Conservation (phyloP, 331 rosid species). For the Dryas integrifolia region DNA sequence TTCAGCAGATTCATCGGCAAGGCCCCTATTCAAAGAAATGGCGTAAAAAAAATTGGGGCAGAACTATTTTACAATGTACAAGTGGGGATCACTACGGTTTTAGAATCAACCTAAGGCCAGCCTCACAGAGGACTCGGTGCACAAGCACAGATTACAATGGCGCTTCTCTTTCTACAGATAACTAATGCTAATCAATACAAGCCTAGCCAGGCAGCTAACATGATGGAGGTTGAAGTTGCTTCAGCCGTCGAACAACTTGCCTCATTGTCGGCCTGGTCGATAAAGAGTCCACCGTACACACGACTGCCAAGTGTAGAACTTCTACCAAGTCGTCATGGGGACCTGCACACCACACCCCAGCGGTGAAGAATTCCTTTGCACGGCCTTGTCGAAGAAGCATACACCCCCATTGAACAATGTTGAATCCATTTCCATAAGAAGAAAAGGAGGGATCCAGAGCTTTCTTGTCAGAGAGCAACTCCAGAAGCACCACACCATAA, state of each 20-base stretch:
- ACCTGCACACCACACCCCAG: constrained; percentile 85
- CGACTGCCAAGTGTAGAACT: constrained; percentile 79
- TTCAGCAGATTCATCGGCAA: constrained; percentile 61
- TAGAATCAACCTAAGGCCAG: constrained; percentile 46
- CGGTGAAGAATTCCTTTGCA: constrained; percentile 75
- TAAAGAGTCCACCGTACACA: constrained; percentile 82
- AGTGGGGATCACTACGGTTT: constrained; percentile 46
- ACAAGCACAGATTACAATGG: constrained; percentile 50
- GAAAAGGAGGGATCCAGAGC: constrained; percentile 90
- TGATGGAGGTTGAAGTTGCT: constrained; percentile 90
- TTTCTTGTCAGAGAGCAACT: constrained; percentile 88
- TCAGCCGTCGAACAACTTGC: constrained; percentile 80
- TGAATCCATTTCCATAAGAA: constrained; percentile 81
- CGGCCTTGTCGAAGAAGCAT: constrained; percentile 82
- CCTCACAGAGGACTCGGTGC: constrained; percentile 30
- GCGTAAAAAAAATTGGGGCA: constrained; percentile 55
- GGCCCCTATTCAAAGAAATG: constrained; percentile 34
- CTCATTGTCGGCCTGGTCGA: constrained; percentile 91
- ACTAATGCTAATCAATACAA: constrained; percentile 36
- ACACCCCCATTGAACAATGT: constrained; percentile 86
- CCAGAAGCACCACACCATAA: constrained; percentile 95
- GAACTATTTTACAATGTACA: constrained; percentile 68
- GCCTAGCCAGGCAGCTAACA: constrained; percentile 44
- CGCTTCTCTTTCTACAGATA: constrained; percentile 44
- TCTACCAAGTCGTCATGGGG: constrained; percentile 82